A percentile compares a stretch with the other conserved stretches of the same genome.
Conservation (phyloP, 2,329 filamentous ascomycete genomes). For the Colletotrichum zoysiae region DNA sequence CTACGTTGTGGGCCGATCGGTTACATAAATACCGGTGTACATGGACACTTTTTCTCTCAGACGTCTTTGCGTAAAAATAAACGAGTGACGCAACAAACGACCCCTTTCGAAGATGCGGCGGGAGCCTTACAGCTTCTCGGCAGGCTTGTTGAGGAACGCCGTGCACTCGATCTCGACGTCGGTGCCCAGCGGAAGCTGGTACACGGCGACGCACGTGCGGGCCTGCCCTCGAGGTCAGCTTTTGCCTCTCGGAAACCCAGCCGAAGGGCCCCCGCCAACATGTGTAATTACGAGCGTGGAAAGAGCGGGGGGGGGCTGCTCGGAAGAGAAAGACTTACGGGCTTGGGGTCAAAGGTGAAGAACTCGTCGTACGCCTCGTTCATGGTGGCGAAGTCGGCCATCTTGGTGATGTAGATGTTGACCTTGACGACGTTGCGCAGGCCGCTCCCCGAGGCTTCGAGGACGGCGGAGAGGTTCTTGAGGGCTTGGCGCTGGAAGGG, state of each 20-base stretch:
- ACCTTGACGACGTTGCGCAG: constrained; percentile 75
- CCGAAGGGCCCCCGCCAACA: not conserved
- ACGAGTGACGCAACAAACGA: not conserved
- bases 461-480: constrained; percentile 69
- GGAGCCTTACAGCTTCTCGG: constrained; percentile 32
- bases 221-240: constrained; percentile 48
- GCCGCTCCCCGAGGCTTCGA: constrained; percentile 70
- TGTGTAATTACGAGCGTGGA: not conserved
- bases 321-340: constrained; percentile 52
- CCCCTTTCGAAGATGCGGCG: not conserved
- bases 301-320: not conserved
- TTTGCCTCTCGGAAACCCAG: not conserved
- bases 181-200: constrained; percentile 77
- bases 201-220: constrained; percentile 79
- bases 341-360: constrained; percentile 60
- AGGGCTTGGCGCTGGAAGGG: constrained; percentile 63
- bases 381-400: constrained; percentile 73
- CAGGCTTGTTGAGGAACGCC: constrained; percentile 40
- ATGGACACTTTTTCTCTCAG: not conserved
- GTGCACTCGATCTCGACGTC: constrained; percentile 83
- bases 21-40: constrained; percentile 4
- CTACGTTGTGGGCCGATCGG: not conserved
- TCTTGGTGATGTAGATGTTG: constrained; percentile 74
- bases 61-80: too few relatives aligned
- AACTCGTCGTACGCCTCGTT: constrained; percentile 68